Evolutionary conservation across 192 early-diverging fungal genomes (phyloP), one percentile per base, ranked within the genome.

Genomic region (Coemansia erecta): DNA sequence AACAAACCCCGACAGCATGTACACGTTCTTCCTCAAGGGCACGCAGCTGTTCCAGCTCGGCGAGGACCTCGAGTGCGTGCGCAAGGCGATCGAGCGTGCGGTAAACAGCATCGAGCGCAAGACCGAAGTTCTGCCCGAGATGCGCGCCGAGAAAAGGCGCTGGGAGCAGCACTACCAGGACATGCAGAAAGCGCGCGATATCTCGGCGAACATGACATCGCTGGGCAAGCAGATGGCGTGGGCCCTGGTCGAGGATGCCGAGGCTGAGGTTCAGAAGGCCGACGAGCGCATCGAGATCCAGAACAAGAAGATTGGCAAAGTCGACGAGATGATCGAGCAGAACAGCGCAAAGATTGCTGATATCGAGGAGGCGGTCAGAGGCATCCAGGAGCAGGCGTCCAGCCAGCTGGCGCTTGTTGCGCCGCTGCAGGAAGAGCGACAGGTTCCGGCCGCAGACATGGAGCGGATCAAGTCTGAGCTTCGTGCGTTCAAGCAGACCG

Each of bases 21-120:
- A 97, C 82, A 87, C 83, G 70, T 92, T 95, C 50, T 98, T 95
- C 54, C 77, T 90, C 63, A 87, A 85, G 48, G 96, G 94, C 46
- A 95, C 94, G 1, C 90, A 90, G 66, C 76, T 98, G 15, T 73
- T 79, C 8, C 90, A 93, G 68, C 81, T 98, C 13, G 82, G 80
- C 39, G 58, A 73, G 14, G 93, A 96, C 69, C 89, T 92, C 50
- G 79, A 83, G 44, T 46, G 66, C 4, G 73, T 93, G 11, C 81
- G 84, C 14, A 70, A 81, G 28, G 70, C 56, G 1, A 82, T 85
- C 1, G 74, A 88, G 4, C 78, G 77, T 6, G 69, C 66, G 33
- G 76, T 78, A 53, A n/a, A 53, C 39, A 72, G 66, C 49, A 70
- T 81, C 15, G 63, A 64, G 39, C 77, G 71, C 37, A 92, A 90